These are phyloP conservation scores for Candida insectalens DNA, from an alignment of 805 yeast species.

Conservation along the genomic window DNA sequence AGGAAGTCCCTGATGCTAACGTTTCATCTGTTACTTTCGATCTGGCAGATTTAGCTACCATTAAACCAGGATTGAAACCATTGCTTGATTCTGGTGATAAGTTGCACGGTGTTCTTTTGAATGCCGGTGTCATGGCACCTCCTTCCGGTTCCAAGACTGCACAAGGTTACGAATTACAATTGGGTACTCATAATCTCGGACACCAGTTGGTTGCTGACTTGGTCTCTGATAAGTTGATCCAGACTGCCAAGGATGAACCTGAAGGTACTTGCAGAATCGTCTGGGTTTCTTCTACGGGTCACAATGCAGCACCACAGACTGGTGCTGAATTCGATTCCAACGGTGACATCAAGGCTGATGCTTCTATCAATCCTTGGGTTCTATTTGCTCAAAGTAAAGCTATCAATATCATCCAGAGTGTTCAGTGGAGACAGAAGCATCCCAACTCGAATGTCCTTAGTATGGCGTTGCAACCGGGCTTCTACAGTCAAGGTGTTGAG, in stretches of 20 bases:
- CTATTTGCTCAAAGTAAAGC: slow-evolving; percentile 2
- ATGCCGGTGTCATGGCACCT: slow-evolving; percentile 36
- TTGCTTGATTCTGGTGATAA: slow-evolving; percentile 10
- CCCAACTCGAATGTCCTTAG: slow-evolving; percentile 5
- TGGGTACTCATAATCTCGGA: slow-evolving; percentile 38
- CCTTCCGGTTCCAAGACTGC: slow-evolving; percentile 26
- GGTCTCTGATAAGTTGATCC: slow-evolving; percentile 27
- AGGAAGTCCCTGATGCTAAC: slow-evolving; percentile 21
- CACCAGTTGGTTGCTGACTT: slow-evolving; percentile 8
- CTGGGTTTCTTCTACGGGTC: slow-evolving; percentile 35
- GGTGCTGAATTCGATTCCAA: slow-evolving; percentile 6
- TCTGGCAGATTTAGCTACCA: slow-evolving; percentile 31
- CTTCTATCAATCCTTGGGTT: not conserved
- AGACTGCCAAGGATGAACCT: slow-evolving; percentile 18
- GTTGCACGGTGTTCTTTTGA: slow-evolving; percentile 30
- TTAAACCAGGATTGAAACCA: slow-evolving; percentile 23
- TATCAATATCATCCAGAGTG: slow-evolving; percentile 1
- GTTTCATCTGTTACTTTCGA: slow-evolving; percentile 26
- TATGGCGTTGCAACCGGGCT: slow-evolving; percentile 6
- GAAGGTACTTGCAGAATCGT: slow-evolving; percentile 25
- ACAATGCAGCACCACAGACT: slow-evolving; percentile 14
- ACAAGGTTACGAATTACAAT: slow-evolving; percentile 37
- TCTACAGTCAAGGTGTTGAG: not conserved
- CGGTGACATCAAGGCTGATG: not conserved
- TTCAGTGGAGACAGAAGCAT: slow-evolving; percentile 5